phyloP scores from a whole-genome alignment of 163 green algal genomes.

The Picocystis sp. region DNA sequence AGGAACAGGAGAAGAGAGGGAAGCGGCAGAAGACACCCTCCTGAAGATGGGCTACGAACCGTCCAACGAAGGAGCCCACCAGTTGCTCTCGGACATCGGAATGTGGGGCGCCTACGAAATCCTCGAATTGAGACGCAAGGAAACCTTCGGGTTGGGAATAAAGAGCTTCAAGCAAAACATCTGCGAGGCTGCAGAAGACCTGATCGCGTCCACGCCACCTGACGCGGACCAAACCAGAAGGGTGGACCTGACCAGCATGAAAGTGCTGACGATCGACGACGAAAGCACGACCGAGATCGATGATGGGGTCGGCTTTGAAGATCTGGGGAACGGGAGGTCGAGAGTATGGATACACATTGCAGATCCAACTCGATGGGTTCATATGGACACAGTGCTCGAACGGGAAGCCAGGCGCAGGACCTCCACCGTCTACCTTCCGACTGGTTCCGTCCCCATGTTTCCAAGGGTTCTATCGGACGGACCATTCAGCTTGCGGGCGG shows the following conservation, averaged over 20 bases:
- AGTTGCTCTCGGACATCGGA: slow-evolving; percentile 32
- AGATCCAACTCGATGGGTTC: slow-evolving; percentile 69
- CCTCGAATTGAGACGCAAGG: slow-evolving; percentile 5
- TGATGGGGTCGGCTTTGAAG: background rate
- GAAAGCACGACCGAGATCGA: slow-evolving; percentile 44
- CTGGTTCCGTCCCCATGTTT: slow-evolving; percentile 68
- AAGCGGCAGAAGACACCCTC: too few relatives aligned
- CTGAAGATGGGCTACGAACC: too few relatives aligned
- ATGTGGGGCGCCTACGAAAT: slow-evolving; percentile 29
- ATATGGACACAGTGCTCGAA: slow-evolving; percentile 17
- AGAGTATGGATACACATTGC: slow-evolving; percentile 79
- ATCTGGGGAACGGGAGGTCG: slow-evolving; percentile 4
- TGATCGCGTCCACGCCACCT: slow-evolving; percentile 25
- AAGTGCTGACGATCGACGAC: slow-evolving; percentile 65
- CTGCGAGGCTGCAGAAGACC: slow-evolving; percentile 12
- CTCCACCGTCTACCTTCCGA: slow-evolving; percentile 72
- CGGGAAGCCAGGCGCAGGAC: slow-evolving; percentile 34
- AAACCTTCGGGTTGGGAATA: slow-evolving; percentile 5
- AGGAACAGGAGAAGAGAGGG: too few relatives aligned
- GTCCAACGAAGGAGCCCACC: slow-evolving; percentile 10
- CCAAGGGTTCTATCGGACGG: slow-evolving; percentile 49
- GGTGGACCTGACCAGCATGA: slow-evolving; percentile 47
- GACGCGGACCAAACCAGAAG: slow-evolving; percentile 40
- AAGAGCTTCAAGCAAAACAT: slow-evolving; percentile 14
- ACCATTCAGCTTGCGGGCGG: slow-evolving; percentile 49